Evolutionary conservation across 2,329 filamentous ascomycete genomes (phyloP).

Genomic region (Orbilia oligospora): DNA sequence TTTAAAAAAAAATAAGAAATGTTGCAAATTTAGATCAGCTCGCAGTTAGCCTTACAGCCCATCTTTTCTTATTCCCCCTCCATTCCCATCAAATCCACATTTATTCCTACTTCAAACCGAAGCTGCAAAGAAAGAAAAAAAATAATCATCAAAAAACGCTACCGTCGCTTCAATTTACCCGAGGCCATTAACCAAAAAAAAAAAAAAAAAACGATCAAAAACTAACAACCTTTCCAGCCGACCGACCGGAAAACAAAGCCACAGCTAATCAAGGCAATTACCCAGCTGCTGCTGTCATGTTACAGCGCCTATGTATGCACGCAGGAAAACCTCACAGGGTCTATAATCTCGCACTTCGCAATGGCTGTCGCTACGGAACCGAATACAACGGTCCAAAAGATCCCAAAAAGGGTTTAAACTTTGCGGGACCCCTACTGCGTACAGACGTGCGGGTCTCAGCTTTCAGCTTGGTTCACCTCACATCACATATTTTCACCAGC

Average conservation of each 20-base stretch:
- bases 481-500: background rate
- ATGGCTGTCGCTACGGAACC: background rate
- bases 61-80: background rate
- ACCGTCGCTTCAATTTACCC: conserved; percentile 25
- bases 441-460: background rate
- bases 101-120: too few species aligned
- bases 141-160: background rate
- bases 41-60: background rate
- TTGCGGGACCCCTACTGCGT: too few species aligned
- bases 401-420: too few species aligned
- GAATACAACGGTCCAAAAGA: background rate
- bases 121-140: too few species aligned
- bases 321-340: background rate
- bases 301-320: background rate
- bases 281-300: background rate
- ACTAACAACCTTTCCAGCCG: too few species aligned
- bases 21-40: too few species aligned
- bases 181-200: too few species aligned
- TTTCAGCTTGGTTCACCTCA: background rate
- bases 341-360: conserved; percentile 20
- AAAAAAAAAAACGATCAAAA: too few species aligned
- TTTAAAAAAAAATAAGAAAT: too few species aligned
- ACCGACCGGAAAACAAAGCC: too few species aligned
- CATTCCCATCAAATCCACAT: too few species aligned
- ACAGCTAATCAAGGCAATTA: too few species aligned